Base-by-base conservation (phyloP, 768 basidiomycete genomes). In the Phylloporus scabripes region DNA sequence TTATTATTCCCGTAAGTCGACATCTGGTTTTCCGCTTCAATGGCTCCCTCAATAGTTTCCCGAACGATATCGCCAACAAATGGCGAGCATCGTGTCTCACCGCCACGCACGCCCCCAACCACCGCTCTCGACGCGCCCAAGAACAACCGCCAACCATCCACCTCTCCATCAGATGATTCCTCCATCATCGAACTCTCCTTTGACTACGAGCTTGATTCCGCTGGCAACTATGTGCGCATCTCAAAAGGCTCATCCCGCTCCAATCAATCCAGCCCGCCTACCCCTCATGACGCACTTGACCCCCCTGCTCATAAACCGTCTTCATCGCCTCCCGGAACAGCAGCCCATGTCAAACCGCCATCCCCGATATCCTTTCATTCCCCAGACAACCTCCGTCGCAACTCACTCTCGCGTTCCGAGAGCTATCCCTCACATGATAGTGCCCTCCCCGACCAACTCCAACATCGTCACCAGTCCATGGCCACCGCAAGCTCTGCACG, bases 391-490 rank as follows among this genome's bases (percentile, higher is more conserved):
- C 52, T 69, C 18, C 60, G 70, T 43, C 74, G 80, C 47, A 61
- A 70, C 17, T 78, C 83, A 0, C 73, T 87, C 24, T 78, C 83
- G 5, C 81, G 81, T 39, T 83, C 85, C 34, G 85, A 87, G 60
- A 83, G 79, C 58, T 76, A 78, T 54, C 67, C 78, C n/a, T 62
- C 72, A 7, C 70, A 76, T n/a, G 63, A 64, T 23, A 51, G 60
- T 51, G 55, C 62, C 43, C 65, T 59, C 53, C 67, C 20, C 21
- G 65, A 53, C 58, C 67, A 50, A 55, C 61, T 40, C 47, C 70
- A 37, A 53, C 62, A 59, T 51, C 69, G 47, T 55, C 58, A 49
- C 53, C 71, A 60, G 57, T 59, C 54, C 38, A 32, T 42, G 29
- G 39, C 60, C 14, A 59, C 58, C 23, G 44, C 53, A 46, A 52